Evolutionary conservation across 257 asterid species (phyloP).

Genomic region (Fraxinus cuspidata): DNA sequence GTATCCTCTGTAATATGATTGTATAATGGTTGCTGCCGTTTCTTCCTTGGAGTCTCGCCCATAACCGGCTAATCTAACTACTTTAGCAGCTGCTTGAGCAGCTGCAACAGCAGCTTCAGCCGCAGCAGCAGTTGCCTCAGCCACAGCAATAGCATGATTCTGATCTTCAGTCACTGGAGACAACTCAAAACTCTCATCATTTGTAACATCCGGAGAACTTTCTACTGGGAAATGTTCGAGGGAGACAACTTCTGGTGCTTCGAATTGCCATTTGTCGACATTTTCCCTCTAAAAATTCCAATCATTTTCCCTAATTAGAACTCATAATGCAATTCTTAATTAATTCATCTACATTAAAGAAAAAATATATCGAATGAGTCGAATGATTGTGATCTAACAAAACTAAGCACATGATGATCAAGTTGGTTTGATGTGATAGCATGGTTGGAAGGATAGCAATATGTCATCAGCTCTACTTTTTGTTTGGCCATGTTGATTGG

Average conservation of each 20-base stretch:
- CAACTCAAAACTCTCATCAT: constrained; percentile 50
- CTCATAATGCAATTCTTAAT: background rate
- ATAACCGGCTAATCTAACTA: constrained; percentile 71
- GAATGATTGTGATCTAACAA: constrained; percentile 2
- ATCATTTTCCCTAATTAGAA: background rate
- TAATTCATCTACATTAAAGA: background rate
- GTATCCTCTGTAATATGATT: constrained; percentile 85
- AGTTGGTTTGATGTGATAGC: constrained; percentile 24
- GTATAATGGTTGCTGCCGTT: constrained; percentile 70
- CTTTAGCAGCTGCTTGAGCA: constrained; percentile 90
- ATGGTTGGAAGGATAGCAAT: constrained; percentile 30
- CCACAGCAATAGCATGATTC: constrained; percentile 72
- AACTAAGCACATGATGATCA: constrained; percentile 25
- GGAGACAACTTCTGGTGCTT: constrained; percentile 82
- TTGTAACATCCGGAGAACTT: constrained; percentile 73
- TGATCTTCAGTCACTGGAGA: constrained; percentile 57
- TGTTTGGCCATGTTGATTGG: background rate
- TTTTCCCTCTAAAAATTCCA: constrained; percentile 50
- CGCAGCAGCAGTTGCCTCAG: constrained; percentile 87
- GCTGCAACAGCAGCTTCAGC: constrained; percentile 93
- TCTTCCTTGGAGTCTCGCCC: constrained; percentile 74
- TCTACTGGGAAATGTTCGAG: constrained; percentile 80
- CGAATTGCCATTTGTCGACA: constrained; percentile 65
- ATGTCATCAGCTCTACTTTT: constrained; percentile 21
- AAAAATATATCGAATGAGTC: background rate